Evolutionary conservation across 2,329 filamentous ascomycete genomes (phyloP).

Genomic region (Aureobasidium melanogenum): DNA sequence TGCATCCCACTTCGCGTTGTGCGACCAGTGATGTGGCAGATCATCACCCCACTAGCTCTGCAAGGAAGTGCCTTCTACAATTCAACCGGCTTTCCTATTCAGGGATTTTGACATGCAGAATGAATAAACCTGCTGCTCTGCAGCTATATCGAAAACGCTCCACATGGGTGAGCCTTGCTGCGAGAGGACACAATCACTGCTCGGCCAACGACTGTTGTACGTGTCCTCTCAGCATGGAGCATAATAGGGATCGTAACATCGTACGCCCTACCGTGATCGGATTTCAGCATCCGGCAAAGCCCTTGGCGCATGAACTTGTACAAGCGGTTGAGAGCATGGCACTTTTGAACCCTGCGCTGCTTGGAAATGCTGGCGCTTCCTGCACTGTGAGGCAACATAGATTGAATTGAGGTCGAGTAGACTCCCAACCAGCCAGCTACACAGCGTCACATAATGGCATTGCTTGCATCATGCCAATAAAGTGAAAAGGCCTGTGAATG

Average conservation of each 20-base stretch:
- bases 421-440: not conserved
- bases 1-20: slow-evolving; percentile 12
- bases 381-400: not conserved
- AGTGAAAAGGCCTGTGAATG: not conserved
- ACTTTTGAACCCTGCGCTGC: not conserved
- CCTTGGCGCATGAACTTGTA: slow-evolving; percentile 5
- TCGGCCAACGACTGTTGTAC: not conserved
- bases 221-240: not conserved
- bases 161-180: not conserved
- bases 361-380: not conserved
- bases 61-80: not conserved
- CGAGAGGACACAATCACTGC: not conserved
- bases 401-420: not conserved
- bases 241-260: not conserved
- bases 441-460: not conserved
- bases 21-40: not conserved
- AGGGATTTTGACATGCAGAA: not conserved
- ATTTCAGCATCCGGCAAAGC: not conserved
- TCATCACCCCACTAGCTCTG: slow-evolving; percentile 4
- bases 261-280: slow-evolving; percentile 1
- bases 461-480: not conserved
- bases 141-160: not conserved
- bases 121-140: not conserved
- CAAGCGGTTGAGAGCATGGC: slow-evolving; percentile 5
- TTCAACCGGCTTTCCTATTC: slow-evolving; percentile 1